Evolutionary conservation across 371 early-diverging fungal species (phyloP).

Genomic region (Actinomortierella ambigua): DNA sequence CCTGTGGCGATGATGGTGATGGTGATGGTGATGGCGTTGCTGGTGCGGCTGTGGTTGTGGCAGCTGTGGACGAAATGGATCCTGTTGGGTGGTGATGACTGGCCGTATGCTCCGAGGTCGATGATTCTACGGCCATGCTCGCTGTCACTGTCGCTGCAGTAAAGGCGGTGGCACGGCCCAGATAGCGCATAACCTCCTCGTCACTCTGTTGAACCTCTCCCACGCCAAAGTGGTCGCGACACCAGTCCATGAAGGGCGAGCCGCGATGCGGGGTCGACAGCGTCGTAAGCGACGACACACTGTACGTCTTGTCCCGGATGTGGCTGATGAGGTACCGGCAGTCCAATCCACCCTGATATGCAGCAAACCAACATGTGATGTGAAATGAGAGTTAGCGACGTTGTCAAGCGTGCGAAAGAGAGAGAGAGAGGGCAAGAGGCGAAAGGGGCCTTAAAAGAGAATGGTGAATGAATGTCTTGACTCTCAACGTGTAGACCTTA

Average conservation of each 20-base stretch:
- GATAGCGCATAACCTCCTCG: conserved; percentile 34
- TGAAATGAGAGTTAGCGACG: not conserved
- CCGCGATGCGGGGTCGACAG: conserved; percentile 94
- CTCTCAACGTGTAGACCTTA: conserved; percentile 27
- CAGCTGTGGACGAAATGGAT: too few relatives aligned
- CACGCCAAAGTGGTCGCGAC: conserved; percentile 76
- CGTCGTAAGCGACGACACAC: conserved; percentile 79
- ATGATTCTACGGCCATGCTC: conserved; percentile 8
- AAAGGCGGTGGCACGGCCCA: conserved; percentile 20
- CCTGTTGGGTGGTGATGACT: not conserved
- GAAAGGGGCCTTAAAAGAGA: too few relatives aligned
- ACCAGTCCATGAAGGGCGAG: conserved; percentile 91
- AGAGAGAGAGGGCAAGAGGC: not conserved
- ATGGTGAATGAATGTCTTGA: too few relatives aligned
- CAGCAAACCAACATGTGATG: conserved; percentile 10
- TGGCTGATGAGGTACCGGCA: conserved; percentile 85
- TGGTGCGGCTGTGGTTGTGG: conserved; percentile 9
- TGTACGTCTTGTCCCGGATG: conserved; percentile 65
- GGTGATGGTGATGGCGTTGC: not conserved
- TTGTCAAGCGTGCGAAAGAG: not conserved
- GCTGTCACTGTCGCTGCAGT: conserved; percentile 16
- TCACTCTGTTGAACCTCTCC: conserved; percentile 38
- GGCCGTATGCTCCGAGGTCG: not conserved
- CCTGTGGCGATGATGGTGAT: too few relatives aligned
- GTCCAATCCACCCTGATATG: conserved; percentile 80